Evolutionary conservation across 2,329 filamentous ascomycete species (phyloP), one percentile per base, ranked within the genome.

Genomic region (Neoarthrinium moseri): DNA sequence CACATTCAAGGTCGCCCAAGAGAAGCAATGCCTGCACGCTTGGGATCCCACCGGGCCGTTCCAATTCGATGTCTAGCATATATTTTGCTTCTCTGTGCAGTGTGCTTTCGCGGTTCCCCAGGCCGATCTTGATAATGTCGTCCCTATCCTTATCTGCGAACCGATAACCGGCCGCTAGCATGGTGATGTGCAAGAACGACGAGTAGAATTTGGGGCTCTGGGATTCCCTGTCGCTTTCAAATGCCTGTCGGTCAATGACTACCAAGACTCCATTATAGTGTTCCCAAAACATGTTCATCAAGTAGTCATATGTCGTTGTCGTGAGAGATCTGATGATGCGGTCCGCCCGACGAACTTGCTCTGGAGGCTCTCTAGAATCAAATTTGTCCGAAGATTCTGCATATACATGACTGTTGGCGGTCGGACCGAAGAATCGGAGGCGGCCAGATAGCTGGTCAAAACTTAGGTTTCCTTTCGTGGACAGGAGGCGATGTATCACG

Each of bases 1-100:
- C 74, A 47, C 73, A 78, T 52, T 80, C 77, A 5, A 79, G 58
- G 48, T 80, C 76, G 4, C 75, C 72, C 3, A 80, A 62, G 3
- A 80, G 56, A 13, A 80, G 57, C 12, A 80, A 62, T 0, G 73
- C 77, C 44, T 77, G 74, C 2, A 80, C 73, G 18, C 70, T 74
- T 4, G 77, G 70, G 23, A 80, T 72, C 0, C 75, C 75, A 11
- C 74, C 74, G 1, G 75, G 73, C 4, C 70, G 60, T 54, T 80
- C 76, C 27, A 80, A 60, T 54, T 79, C 76, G 45, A 68, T 67
- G 47, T 79, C 74, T 17, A 79, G 60, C 73, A 80, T 74, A 37
- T 72, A 70, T 55, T 78, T 79, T 40, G 76, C 74, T 56, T 79
- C 77, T 23, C 72, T 58, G 48, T 80, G 76, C 17, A 80, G 60